A percentile compares a stretch with the other conserved stretches of the same genome.
Evolutionary conservation across 306 rosid species (phyloP).

Genomic region (Acacia confusa): DNA sequence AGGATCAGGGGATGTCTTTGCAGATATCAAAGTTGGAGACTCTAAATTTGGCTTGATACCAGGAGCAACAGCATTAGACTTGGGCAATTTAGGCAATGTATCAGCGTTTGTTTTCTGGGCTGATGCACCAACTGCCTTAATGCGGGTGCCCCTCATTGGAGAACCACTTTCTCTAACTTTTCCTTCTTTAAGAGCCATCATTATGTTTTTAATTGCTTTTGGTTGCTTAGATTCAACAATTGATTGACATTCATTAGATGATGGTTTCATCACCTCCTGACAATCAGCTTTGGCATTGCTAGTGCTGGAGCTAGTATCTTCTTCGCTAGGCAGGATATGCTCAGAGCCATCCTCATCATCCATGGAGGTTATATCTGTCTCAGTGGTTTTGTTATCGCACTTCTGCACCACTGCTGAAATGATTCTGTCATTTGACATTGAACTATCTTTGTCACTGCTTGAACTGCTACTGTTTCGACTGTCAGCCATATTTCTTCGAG

Average conservation of each 20-base stretch:
- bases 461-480: slow-evolving; percentile 89
- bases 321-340: slow-evolving; percentile 51
- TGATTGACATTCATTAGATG: slow-evolving; percentile 47
- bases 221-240: slow-evolving; percentile 68
- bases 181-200: slow-evolving; percentile 86
- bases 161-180: slow-evolving; percentile 74
- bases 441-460: slow-evolving; percentile 84
- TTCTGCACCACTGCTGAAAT: slow-evolving; percentile 36
- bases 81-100: slow-evolving; percentile 67
- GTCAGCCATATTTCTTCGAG: slow-evolving; percentile 76
- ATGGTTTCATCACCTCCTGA: slow-evolving; percentile 49
- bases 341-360: slow-evolving; percentile 67
- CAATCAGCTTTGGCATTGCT: slow-evolving; percentile 45
- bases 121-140: slow-evolving; percentile 51
- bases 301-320: slow-evolving; percentile 45
- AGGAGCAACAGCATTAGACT: slow-evolving; percentile 52
- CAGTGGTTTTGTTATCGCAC: slow-evolving; percentile 54
- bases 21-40: slow-evolving; percentile 43
- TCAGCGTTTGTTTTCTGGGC: slow-evolving; percentile 54
- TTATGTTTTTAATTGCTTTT: slow-evolving; percentile 77
- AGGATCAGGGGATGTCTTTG: slow-evolving; percentile 60
- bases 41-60: slow-evolving; percentile 60
- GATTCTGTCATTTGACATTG: slow-evolving; percentile 69
- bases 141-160: slow-evolving; percentile 77
- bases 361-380: slow-evolving; percentile 53